Base-by-base conservation (phyloP, 805 yeast genomes). In the Cyberlindnera samutprakarnensis region DNA sequence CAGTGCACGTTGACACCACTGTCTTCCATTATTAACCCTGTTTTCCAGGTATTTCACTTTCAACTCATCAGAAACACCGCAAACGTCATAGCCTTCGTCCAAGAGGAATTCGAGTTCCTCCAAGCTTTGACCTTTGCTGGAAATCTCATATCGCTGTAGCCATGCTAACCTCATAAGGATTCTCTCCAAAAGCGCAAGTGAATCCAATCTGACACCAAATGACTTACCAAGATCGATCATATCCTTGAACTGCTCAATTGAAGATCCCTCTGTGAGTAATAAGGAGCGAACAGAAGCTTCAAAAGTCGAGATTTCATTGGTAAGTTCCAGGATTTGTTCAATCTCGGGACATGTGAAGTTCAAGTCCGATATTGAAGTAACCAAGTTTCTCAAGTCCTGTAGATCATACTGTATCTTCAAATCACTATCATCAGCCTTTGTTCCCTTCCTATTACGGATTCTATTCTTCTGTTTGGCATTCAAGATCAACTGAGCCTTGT, bases 291-390 rank as follows among this genome's bases (percentile, higher is more conserved):
- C 73, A 11, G 68, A 62, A 18, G 57, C 51, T 36, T 70, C 75
- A 49, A 67, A 80, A 30, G 62, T 62, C 29, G 61, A 61, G 25
- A 81, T 64, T 40, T 73, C 80, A 19, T 46, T 54, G 5, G 68
- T 64, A 28, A 75, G 64, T 38, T 72, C 79, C 4, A 66, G 37
- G 10, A 82, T 52, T 44, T 72, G 79, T 14, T 70, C 78, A 42
- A 76, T 62, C 46, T 82, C 92, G 0, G 74, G 67, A 13, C 73
- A 59, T 4, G 64, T 51, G 33, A 80, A 70, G 14, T 70, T 66
- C 36, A 78, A 44, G 0, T 49, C 44, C 3, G 78, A 72, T 5
- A 78, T 70, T 27, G 62, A 61, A 13, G 58, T 56, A 11, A 76
- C 44, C 15, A 78, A 43, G 1, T 27, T 30, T 22, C 41, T 36